Conservation (phyloP, 345 rosid species). For the Cardiospermum halicacabum region DNA sequence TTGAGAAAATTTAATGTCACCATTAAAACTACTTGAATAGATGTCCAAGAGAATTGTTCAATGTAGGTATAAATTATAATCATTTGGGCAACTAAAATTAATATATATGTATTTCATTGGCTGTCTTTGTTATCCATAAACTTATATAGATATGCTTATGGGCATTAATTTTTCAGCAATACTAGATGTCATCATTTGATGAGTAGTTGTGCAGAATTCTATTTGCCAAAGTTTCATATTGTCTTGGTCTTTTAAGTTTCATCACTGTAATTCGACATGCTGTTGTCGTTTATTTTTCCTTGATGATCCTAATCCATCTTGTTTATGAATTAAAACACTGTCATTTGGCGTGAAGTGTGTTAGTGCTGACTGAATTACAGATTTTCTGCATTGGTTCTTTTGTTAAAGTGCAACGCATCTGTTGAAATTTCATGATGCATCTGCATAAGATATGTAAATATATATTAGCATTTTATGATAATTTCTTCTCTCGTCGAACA, state of each 20-base stretch:
- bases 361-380: too few relatives aligned
- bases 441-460: background rate
- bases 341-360: background rate
- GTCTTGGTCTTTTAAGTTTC: too few relatives aligned
- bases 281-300: too few relatives aligned
- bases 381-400: too few relatives aligned
- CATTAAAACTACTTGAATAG: background rate
- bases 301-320: too few relatives aligned
- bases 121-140: background rate
- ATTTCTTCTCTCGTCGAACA: conserved; percentile 28
- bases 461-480: background rate
- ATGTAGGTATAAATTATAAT: background rate
- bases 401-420: background rate
- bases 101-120: background rate
- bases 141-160: background rate
- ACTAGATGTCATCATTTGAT: background rate
- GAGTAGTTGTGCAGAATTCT: background rate
- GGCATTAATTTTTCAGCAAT: background rate
- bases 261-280: too few relatives aligned
- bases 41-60: background rate
- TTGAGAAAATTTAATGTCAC: background rate
- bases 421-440: background rate
- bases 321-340: too few relatives aligned
- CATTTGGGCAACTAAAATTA: background rate
- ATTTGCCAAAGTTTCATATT: background rate